Base-by-base conservation (phyloP, 2,329 filamentous ascomycete species). In the Penicillium sp. region DNA sequence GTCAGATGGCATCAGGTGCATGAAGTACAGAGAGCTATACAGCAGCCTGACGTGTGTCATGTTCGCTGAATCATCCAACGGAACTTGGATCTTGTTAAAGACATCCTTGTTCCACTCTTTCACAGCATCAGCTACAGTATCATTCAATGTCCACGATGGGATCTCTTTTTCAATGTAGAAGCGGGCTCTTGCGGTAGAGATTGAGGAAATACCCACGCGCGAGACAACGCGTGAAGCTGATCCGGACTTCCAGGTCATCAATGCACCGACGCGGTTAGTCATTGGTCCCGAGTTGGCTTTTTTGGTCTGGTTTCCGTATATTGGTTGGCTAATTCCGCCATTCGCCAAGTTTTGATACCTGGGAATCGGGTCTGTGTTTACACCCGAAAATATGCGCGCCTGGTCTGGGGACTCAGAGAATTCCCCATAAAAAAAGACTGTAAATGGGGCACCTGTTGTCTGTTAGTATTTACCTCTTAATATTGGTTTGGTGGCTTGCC, bases 1-100 rank as follows among this genome's bases (percentile, higher is more conserved):
- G 67, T 91, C 88, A 0, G 86, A 88, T 0, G 88, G 88, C 58
- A 90, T 82, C 9, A 90, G 71, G 54, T 85, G 83, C 80, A 88
- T 87, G 59, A 88, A 87, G 66, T 90, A 90, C 5, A 72, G 60
- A 10, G 69, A 72, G 43, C 69, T 72, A 31, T 72, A 72, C 4
- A 71, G 55, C 31, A 72, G 49, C 44, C 68, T 61, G n/a, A 72
- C 63, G 31, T 69, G 57, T 11, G 69, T 70, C 44, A 65, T 54
- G 26, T 71, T 72, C 0, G 72, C 70, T 0, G 72, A 68, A 10
- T 67, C 58, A 14, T 71, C 68, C 9, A 70, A 70, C 1, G 69
- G 60, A 8, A 79, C 72, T 4, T 74, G 69, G 16, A 81, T 74
- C 46, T 77, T 80, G 47, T 73, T 77, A 45, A 82, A 73, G 0